phyloP scores from a whole-genome alignment of 1,284 basidiomycete species.

The Phlebopus sp. region DNA sequence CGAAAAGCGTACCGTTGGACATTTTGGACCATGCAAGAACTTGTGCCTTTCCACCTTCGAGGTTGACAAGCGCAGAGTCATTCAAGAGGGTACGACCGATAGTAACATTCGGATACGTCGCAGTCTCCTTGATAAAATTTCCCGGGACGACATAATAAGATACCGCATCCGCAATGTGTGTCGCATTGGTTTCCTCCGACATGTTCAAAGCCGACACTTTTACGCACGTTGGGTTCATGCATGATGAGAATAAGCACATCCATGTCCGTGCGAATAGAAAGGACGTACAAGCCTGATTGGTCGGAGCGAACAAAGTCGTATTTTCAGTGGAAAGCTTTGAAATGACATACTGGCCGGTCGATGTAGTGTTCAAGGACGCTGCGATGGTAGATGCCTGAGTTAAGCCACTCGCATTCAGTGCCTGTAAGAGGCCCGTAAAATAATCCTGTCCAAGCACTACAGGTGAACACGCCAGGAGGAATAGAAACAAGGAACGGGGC shows the following conservation, averaged over 20 bases:
- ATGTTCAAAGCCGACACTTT: conserved; percentile 12
- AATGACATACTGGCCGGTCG: conserved; percentile 44
- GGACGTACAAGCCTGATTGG: conserved; percentile 44
- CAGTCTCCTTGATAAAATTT: conserved; percentile 41
- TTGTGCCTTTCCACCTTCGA: conserved; percentile 57
- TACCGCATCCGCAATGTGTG: conserved; percentile 44
- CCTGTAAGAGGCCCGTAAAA: conserved; percentile 33
- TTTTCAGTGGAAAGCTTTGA: conserved; percentile 36
- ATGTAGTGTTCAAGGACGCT: conserved; percentile 39
- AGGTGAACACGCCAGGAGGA: conserved; percentile 14
- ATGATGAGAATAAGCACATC: neutral
- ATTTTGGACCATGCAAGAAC: conserved; percentile 60
- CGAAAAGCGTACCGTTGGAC: conserved; percentile 42
- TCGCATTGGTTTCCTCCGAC: conserved; percentile 36
- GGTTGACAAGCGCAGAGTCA: conserved; percentile 42
- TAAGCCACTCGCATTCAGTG: conserved; percentile 36
- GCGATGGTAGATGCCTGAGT: conserved; percentile 38
- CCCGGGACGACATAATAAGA: conserved; percentile 65
- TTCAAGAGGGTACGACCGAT: conserved; percentile 63
- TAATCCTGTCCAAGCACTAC: conserved; percentile 21
- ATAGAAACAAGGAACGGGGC: conserved; percentile 2
- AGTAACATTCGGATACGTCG: conserved; percentile 52
- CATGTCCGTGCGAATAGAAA: neutral
- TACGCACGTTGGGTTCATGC: conserved; percentile 1
- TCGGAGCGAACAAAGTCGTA: conserved; percentile 49